Evolutionary conservation across 768 basidiomycete species (phyloP).

Genomic region (Heimioporus sp.): DNA sequence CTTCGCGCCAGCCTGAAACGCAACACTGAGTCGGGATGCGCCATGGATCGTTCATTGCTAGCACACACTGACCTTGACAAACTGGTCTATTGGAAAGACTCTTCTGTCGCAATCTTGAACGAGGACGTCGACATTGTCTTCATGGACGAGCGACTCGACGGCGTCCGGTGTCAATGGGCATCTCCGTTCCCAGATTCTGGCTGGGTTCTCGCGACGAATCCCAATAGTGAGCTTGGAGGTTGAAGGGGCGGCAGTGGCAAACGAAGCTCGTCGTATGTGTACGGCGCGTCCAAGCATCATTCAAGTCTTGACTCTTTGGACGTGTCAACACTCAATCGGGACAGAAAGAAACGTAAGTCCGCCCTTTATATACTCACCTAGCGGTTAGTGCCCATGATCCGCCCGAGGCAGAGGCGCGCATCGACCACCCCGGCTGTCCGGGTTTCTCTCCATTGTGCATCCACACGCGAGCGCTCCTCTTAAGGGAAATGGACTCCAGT

Average conservation of each 20-base stretch:
- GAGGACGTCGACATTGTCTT: conserved; percentile 60
- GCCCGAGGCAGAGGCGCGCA: background rate
- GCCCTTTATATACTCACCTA: background rate
- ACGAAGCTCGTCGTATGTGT: conserved; percentile 23
- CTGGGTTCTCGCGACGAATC: conserved; percentile 74
- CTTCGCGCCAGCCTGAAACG: conserved; percentile 70
- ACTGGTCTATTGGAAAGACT: conserved; percentile 65
- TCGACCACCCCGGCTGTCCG: no score
- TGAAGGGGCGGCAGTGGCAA: conserved; percentile 17
- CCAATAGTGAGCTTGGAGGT: conserved; percentile 45
- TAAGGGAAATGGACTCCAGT: no score
- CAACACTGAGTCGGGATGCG: conserved; percentile 1
- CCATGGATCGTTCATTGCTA: background rate
- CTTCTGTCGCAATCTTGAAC: conserved; percentile 76
- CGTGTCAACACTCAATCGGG: background rate
- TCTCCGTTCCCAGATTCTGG: conserved; percentile 84
- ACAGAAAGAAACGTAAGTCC: background rate
- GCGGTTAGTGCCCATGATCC: conserved; percentile 1
- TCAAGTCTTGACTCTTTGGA: background rate
- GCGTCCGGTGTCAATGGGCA: conserved; percentile 78
- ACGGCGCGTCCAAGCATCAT: conserved; percentile 19
- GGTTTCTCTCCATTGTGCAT: no score
- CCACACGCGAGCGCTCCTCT: no score
- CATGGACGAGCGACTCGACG: conserved; percentile 57
- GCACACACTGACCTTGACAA: conserved; percentile 50